Percentiles rank a stretch among this genome's conserved stretches.
phyloP scores from a whole-genome alignment of 148 eudicot species.

The Silene uniflora region DNA sequence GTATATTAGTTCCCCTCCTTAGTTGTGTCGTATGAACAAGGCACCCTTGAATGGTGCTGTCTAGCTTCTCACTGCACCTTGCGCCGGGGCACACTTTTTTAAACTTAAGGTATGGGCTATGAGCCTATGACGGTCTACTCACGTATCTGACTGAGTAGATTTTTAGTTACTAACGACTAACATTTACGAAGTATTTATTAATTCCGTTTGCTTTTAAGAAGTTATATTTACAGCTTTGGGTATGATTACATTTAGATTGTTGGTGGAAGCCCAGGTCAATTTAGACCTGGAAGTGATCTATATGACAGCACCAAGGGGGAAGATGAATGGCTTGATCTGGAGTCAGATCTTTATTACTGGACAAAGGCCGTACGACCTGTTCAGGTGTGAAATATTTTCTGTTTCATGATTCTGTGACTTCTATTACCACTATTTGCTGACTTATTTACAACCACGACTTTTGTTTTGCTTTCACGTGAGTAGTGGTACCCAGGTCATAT shows the following conservation, averaged over 20 bases:
- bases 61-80: background rate
- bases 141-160: too few species aligned
- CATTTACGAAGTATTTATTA: too few species aligned
- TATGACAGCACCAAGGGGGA: conserved; percentile 35
- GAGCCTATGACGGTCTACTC: too few species aligned
- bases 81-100: too few species aligned
- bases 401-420: background rate
- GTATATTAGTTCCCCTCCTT: background rate
- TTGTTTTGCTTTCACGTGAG: conserved; percentile 15
- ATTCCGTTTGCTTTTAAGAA: background rate
- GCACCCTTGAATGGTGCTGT: background rate
- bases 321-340: conserved; percentile 71
- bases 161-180: too few species aligned
- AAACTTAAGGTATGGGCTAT: too few species aligned
- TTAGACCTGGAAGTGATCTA: conserved; percentile 30
- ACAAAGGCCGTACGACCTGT: conserved; percentile 79
- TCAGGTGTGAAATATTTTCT: conserved; percentile 48
- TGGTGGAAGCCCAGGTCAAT: conserved; percentile 50
- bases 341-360: conserved; percentile 81
- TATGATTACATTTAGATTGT: conserved; percentile 49
- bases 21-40: background rate
- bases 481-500: conserved; percentile 99
- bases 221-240: background rate
- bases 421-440: background rate
- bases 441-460: conserved; percentile 4